Conservation (phyloP, 345 rosid genomes). For the Gossypium ekmanianum region DNA sequence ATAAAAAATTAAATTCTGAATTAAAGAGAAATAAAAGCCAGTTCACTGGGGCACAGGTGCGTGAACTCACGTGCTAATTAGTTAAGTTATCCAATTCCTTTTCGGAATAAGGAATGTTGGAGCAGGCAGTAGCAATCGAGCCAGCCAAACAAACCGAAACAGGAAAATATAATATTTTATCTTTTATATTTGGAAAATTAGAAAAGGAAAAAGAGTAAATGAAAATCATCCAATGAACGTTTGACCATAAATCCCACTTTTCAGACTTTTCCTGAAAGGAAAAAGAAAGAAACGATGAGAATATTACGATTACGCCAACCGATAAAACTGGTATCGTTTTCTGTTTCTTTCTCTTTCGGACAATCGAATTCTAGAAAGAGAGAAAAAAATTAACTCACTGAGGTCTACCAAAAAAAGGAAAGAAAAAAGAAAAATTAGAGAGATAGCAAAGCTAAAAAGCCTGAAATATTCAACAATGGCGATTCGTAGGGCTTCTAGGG, state of each 20-base stretch:
- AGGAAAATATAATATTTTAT: not conserved
- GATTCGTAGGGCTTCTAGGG: conserved; percentile 43
- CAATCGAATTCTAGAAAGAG: conserved; percentile 35
- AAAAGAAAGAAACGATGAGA: not conserved
- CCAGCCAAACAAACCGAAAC: not conserved
- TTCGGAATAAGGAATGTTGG: not conserved
- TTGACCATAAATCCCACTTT: conserved; percentile 6
- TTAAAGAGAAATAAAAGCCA: too few relatives aligned
- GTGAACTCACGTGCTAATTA: not conserved
- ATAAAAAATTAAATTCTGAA: too few relatives aligned
- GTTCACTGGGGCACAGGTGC: not conserved
- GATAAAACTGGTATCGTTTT: conserved; percentile 1
- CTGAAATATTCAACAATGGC: conserved; percentile 46
- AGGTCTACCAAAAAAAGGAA: not conserved
- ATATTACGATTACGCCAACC: conserved; percentile 29
- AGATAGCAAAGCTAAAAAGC: conserved; percentile 23
- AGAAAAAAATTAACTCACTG: not conserved
- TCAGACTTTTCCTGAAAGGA: not conserved
- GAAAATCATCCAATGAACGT: conserved; percentile 8
- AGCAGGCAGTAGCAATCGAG: not conserved
- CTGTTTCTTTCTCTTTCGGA: conserved; percentile 23
- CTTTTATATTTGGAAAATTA: not conserved
- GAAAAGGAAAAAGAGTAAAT: too few relatives aligned
- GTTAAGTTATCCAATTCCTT: not conserved
- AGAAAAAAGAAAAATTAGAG: conserved; percentile 16